Conservation (phyloP, 1,284 basidiomycete species). For the Exobasidium cylindrosporum region DNA sequence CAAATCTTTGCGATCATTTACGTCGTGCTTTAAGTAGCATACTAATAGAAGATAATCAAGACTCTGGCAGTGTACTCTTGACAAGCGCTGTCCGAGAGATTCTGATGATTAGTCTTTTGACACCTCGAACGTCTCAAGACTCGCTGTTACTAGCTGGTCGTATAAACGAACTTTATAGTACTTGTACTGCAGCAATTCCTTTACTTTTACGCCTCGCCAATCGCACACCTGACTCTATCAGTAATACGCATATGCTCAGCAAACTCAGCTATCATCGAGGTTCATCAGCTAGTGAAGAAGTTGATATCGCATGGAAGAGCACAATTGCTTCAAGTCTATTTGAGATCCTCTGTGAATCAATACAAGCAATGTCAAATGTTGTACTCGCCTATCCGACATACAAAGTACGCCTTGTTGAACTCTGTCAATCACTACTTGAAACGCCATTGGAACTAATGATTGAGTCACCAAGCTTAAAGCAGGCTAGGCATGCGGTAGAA, state of each 20-base stretch:
- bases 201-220: not conserved
- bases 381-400: not conserved
- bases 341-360: not conserved
- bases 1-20: not conserved
- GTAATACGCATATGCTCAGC: not conserved
- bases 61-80: not conserved
- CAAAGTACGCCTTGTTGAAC: not conserved
- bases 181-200: not conserved
- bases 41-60: not conserved
- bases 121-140: not conserved
- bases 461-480: not conserved
- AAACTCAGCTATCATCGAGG: not conserved
- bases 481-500: not conserved
- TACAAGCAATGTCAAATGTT: not conserved
- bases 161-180: not conserved
- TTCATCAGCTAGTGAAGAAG: not conserved
- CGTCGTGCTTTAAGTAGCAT: not conserved
- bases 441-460: not conserved
- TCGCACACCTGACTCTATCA: not conserved
- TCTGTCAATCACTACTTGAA: not conserved
- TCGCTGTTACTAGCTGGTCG: not conserved
- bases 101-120: not conserved
- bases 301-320: not conserved
- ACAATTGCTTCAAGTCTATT: not conserved
- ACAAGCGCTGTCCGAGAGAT: not conserved